Evolutionary conservation across 2,329 filamentous ascomycete species (phyloP).

Genomic region (Pyrenophora graminea): DNA sequence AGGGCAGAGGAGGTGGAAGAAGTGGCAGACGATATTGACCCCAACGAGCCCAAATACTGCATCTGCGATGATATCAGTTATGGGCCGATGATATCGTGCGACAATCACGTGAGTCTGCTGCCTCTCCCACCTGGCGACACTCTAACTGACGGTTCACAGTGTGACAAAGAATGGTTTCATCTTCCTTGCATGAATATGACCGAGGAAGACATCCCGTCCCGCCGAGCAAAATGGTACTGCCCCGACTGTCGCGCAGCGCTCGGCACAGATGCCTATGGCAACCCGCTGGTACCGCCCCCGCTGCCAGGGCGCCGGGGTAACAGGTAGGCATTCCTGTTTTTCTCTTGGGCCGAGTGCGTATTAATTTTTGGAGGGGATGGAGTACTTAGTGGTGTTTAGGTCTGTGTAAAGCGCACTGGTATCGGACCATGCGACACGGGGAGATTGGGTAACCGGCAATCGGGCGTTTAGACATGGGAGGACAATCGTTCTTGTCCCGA

Average conservation of each 20-base stretch:
- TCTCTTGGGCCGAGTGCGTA: constrained; percentile 22
- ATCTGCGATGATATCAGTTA: constrained; percentile 79
- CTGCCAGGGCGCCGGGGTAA: constrained; percentile 40
- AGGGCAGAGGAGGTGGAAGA: constrained; percentile 32
- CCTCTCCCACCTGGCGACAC: neutral
- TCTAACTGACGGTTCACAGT: constrained; percentile 53
- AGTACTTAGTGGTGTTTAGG: constrained; percentile 34
- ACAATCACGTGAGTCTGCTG: constrained; percentile 63
- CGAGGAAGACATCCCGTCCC: constrained; percentile 64
- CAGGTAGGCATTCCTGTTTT: constrained; percentile 36
- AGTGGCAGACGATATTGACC: constrained; percentile 62
- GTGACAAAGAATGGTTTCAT: constrained; percentile 85
- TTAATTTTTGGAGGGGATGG: constrained; percentile 42
- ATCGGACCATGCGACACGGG: neutral
- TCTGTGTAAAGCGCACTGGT: constrained; percentile 10
- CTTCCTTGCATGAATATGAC: constrained; percentile 72
- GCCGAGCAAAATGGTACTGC: constrained; percentile 84
- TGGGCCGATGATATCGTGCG: constrained; percentile 82
- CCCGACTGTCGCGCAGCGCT: constrained; percentile 63
- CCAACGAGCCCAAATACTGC: constrained; percentile 77
- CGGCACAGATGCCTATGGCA: constrained; percentile 40
- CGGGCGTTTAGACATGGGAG: neutral
- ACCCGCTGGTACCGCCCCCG: constrained; percentile 37
- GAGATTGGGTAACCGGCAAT: neutral
- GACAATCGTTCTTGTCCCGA: too few species aligned